Conservation (phyloP, 139 green algal species). For the Coccomyxa sp. region DNA sequence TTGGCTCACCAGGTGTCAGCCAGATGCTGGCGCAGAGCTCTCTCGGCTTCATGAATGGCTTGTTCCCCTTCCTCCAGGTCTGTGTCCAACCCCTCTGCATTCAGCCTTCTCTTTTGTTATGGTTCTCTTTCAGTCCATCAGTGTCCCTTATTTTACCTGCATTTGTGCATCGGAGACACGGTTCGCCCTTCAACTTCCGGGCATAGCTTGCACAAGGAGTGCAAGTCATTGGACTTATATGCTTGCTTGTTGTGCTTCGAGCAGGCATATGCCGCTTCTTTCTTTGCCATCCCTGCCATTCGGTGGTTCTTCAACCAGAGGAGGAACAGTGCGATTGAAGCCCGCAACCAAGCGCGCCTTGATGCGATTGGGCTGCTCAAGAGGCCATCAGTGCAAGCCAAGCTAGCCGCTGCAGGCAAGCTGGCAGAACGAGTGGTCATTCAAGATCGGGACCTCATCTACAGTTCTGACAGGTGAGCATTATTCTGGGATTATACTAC, state of each 20-base stretch:
- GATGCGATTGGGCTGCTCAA: slow-evolving; percentile 3
- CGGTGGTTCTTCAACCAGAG: slow-evolving; percentile 46
- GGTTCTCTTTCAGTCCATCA: neutral
- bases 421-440: slow-evolving; percentile 7
- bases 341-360: slow-evolving; percentile 57
- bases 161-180: neutral
- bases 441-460: slow-evolving; percentile 17
- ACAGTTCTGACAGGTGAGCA: slow-evolving; percentile 12
- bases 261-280: slow-evolving; percentile 78
- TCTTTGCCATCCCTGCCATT: slow-evolving; percentile 81
- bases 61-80: slow-evolving; percentile 55
- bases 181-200: neutral
- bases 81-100: neutral
- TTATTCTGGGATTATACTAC: too few species aligned
- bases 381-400: neutral
- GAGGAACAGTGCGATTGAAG: slow-evolving; percentile 69
- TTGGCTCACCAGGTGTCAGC: slow-evolving; percentile 36
- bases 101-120: neutral
- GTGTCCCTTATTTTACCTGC: neutral
- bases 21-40: slow-evolving; percentile 33
- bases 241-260: too few species aligned
- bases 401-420: slow-evolving; percentile 6
- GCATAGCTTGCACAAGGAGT: too few species aligned
- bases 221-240: too few species aligned
- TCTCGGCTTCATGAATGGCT: slow-evolving; percentile 32